Evolutionary conservation across 768 basidiomycete genomes (phyloP).

Genomic region (Calocybe cyanea): DNA sequence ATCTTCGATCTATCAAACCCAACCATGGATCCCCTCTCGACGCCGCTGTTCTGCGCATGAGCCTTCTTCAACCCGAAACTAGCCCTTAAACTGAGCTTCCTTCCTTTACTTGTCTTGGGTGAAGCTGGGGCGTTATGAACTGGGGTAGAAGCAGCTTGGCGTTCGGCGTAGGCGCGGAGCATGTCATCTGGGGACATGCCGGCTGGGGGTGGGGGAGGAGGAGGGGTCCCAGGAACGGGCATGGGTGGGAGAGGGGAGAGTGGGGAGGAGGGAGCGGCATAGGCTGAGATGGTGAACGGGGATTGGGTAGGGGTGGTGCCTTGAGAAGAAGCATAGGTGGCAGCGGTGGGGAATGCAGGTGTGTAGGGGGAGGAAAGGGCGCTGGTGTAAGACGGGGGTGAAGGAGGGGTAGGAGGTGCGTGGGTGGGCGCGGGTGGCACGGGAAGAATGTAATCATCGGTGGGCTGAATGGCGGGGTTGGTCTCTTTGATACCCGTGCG

Average conservation of each 20-base stretch:
- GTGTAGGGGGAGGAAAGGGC: not conserved
- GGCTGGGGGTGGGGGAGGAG: slow-evolving; percentile 25
- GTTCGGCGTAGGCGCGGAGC: slow-evolving; percentile 68
- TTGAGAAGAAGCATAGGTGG: not conserved
- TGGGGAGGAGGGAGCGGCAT: not conserved
- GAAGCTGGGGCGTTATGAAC: not conserved
- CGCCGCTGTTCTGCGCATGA: not conserved
- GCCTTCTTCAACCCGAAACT: slow-evolving; percentile 10
- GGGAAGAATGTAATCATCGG: slow-evolving; percentile 27
- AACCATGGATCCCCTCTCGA: not conserved
- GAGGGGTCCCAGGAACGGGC: slow-evolving; percentile 9
- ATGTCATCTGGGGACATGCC: slow-evolving; percentile 65
- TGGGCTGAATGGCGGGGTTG: not conserved
- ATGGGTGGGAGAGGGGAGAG: not conserved
- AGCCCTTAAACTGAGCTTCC: slow-evolving; percentile 12
- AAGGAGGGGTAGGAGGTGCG: slow-evolving; percentile 23
- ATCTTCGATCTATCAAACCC: no score
- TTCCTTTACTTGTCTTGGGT: not conserved
- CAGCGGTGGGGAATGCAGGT: not conserved
- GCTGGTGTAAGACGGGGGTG: not conserved
- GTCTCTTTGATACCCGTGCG: slow-evolving; percentile 41
- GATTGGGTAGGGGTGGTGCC: not conserved
- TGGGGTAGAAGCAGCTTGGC: slow-evolving; percentile 14
- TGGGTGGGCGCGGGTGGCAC: slow-evolving; percentile 27
- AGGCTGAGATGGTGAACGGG: not conserved